Conservation (phyloP, 148 eudicot species). For the Fagopyrum esculentum region DNA sequence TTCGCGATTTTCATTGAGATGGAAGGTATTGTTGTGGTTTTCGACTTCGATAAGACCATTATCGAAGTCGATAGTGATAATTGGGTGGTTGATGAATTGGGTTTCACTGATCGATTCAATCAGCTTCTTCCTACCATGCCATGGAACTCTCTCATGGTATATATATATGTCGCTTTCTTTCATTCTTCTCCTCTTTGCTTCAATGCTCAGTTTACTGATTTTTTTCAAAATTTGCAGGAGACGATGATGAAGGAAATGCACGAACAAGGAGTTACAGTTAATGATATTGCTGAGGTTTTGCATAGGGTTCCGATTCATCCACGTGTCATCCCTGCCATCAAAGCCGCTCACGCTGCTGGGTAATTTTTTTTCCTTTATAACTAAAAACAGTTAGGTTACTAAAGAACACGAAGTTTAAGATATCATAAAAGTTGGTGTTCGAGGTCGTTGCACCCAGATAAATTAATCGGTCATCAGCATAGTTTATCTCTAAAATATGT, state of each 20-base stretch:
- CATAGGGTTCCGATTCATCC: constrained; percentile 59
- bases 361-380: too few species aligned
- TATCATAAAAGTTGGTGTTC: too few species aligned
- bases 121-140: constrained; percentile 79
- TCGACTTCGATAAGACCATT: constrained; percentile 93
- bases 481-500: too few species aligned
- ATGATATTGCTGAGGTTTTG: constrained; percentile 49
- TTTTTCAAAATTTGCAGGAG: constrained; percentile 35
- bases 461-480: too few species aligned
- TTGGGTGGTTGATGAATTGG: constrained; percentile 76
- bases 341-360: constrained; percentile 69
- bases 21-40: constrained; percentile 59
- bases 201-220: too few species aligned
- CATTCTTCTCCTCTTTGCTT: neutral
- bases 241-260: constrained; percentile 77
- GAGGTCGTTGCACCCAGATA: too few species aligned
- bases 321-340: constrained; percentile 54
- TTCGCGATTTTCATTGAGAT: constrained; percentile 12
- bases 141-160: constrained; percentile 76
- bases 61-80: constrained; percentile 78
- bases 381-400: too few species aligned
- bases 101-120: constrained; percentile 64
- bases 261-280: constrained; percentile 46
- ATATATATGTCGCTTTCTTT: neutral
- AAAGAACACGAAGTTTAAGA: too few species aligned